Evolutionary conservation across 2,329 filamentous ascomycete species (phyloP), one percentile per base, ranked within the genome.

Genomic region (Alternaria sp.): DNA sequence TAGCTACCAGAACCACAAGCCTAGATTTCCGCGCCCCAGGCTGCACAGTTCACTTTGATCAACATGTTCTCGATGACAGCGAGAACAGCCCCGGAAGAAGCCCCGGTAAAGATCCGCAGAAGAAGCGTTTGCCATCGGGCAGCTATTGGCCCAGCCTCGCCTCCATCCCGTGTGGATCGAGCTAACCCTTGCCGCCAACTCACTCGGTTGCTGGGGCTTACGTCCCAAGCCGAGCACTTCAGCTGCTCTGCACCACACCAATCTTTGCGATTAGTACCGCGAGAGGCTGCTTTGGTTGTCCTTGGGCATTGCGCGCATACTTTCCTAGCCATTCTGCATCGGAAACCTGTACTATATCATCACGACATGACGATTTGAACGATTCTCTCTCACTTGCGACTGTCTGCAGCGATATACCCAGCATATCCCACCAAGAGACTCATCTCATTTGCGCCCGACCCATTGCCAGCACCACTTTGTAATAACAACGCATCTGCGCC

Each of bases 361-460:
- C 43, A 63, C 67, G 60, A 64, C 53, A 69, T 69, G 58, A 66
- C 63, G 67, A 65, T 60, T 55, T 69, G 63, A 63, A 69, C 63
- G 58, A 63, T 46, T 62, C 43, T 69, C 69, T 72, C 41, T 54
- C 55, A 64, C 66, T 64, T 66, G 64, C 65, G 25, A 53, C 58
- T 68, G 60, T 21, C 67, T 67, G 54, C 65, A 64, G 70, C 69
- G 68, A 70, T 71, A 72, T 75, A 72, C 69, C 72, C 66, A 72
- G 68, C 62, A 63, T 65, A 64, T 60, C 63, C 65, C 58, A 60
- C 62, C 45, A 55, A 59, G 50, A 63, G 30, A 46, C 37, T 41
- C 60, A 47, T 56, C 49, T 59, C 61, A 69, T 71, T 69, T 71
- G 67, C 67, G 64, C 73, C 66, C 71, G 64, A 59, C 61, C 57